Evolutionary conservation across 2,329 filamentous ascomycete genomes (phyloP), one percentile per base, ranked within the genome.

Genomic region (Penicillium sp.): DNA sequence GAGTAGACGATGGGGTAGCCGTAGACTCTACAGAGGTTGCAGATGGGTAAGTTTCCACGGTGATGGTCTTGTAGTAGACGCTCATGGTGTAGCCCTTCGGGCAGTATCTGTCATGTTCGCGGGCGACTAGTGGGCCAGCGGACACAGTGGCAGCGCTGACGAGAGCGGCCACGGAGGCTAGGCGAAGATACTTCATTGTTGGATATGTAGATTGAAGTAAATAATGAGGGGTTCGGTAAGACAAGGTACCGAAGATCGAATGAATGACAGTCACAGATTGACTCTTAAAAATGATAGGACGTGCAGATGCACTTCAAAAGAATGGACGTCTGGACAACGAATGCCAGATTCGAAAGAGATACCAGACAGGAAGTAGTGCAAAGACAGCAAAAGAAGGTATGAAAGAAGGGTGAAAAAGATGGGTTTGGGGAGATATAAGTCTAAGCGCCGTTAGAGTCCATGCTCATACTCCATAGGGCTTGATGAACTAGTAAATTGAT

Each of bases 251-350:
- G 48, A 47, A 39, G 50, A 54, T 34, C 40, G 34, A 50, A 49
- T 49, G 43, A 48, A 31, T 45, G 42, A 16, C 54, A 46, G 43
- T 44, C 39, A 37, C 29, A 44, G 44, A 45, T 39, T 46, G 39
- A 39, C 32, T 55, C 3, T 31, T 20, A 29, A 35, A 11, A 53
- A 53, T 24, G 61, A 67, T 45, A 29, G 56, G 50, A 65, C 59
- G 61, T 66, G 65, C 59, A 56, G 50, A 39, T 26, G 57, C 44
- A 52, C 57, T 26, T 34, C 20, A 53, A 70, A 69, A 37, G 68
- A 69, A 70, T 61, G 67, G 66, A 67, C 58, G 63, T 61, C 61
- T 61, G 59, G 60, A 65, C 65, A 38, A 66, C 61, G 53, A 63
- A 67, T 65, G 60, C 59, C 51, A 64, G 61, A 64, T 58, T 60